Base-by-base conservation (phyloP, 768 basidiomycete genomes). In the Boletus speciosus region DNA sequence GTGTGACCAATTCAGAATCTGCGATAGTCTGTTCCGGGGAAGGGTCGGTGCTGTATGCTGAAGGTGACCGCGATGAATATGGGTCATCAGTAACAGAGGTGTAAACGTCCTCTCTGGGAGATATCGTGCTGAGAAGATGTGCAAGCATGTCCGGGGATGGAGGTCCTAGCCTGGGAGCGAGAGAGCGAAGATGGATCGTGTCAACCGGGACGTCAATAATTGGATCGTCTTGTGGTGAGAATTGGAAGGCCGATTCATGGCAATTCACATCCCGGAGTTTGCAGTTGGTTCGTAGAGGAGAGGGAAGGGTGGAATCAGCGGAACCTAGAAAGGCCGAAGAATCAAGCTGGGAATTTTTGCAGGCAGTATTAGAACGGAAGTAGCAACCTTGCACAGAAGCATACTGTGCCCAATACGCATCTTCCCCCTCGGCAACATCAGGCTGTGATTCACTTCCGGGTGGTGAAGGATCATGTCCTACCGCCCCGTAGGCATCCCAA, bases 331-430 rank as follows among this genome's bases (percentile, higher is more conserved):
- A 14, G 44, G 21, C 10, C 10, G 19, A 55, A 3, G 39, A 7
- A 19, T 60, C 21, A 59, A 53, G 47, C 27, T 51, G 40, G 29
- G 47, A 56, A 27, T 25, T 51, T 38, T 44, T 38, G 47, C 19
- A 41, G 27, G 40, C 43, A 49, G 50, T n/a, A 19, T 23, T 61
- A 71, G 61, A 6, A 34, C 32, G 54, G 57, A 56, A 46, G 56
- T 58, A 58, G 40, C 21, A 52, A 87, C 88, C 88, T 69, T 90
- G 86, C 7, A 89, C 78, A 19, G 76, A 74, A 31, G 84, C 74
- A 66, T 90, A 90, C 57, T 78, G 84, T 25, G 85, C 86, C 88
- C 88, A 90, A 60, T 90, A 90, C 6, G 84, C 85, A 55, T 88
- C 88, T 56, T 81, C 80, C 39, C 49, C 57, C 35, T 65, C 66